Evolutionary conservation across 345 rosid species (phyloP), one percentile per base, ranked within the genome.

Genomic region (Gossypium rotundifolium): DNA sequence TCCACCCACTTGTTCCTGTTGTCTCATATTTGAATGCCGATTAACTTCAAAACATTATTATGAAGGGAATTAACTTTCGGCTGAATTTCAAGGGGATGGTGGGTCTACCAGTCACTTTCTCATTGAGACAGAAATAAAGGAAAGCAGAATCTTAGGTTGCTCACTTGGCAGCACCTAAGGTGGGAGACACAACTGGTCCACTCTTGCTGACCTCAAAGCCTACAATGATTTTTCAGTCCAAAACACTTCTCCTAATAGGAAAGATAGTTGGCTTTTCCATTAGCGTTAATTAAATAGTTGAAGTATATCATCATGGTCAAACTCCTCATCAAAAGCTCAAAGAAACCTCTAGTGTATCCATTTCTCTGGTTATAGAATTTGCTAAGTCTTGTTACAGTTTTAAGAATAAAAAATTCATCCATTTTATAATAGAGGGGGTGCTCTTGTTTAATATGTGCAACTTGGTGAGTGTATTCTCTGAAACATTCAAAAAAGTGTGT

Each of bases 171-270:
- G 71, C 79, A 72, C 75, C 72, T 55, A 71, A 78, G 76, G 91
- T 84, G 88, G 88, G 79, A 68, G 78, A 83, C 88, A 88, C 54
- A 18, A 72, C 48, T 78, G 84, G 86, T 78, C 88, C 91, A 76
- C 84, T 65, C 54, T 72, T 81, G 84, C 80, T 80, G 77, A 65
- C 78, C 82, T 65, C 74, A 73, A 80, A 76, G 83, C 86, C 79
- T 84, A 77, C 87, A 86, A 54, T 52, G 13, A 55, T 77, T 69
- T 76, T 65, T 58, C 73, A 14, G 77, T 81, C 86, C 74, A 74
- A 58, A 74, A 25, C 77, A 76, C 74, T 78, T 73, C 62, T 76
- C 78, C 74, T 70, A 18, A n/a, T 65, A 25, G 8, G 51, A 59
- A 22, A 53, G 29, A 10, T 65, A 49, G 55, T 68, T 54, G 82